Evolutionary conservation across 805 yeast genomes (phyloP).

Genomic region (Wickerhamomyces rabaulensis): DNA sequence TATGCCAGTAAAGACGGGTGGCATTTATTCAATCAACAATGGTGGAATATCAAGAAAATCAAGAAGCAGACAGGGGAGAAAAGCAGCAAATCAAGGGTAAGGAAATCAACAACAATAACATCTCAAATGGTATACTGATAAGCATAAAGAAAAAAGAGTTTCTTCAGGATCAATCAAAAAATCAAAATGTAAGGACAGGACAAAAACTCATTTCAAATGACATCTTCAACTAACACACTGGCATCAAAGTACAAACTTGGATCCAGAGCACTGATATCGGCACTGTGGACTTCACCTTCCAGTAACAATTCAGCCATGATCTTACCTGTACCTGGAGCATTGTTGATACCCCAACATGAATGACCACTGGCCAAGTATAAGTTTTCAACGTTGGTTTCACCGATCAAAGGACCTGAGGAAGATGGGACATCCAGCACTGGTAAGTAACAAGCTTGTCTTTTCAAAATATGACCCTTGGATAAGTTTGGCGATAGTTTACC

Average conservation of each 20-base stretch:
- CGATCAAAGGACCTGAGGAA: slow-evolving; percentile 88
- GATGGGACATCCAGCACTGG: slow-evolving; percentile 94
- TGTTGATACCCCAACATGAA: slow-evolving; percentile 98
- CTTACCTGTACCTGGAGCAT: slow-evolving; percentile 96
- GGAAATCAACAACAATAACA: background rate
- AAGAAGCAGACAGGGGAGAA: background rate
- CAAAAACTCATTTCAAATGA: background rate
- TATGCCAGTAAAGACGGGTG: no score
- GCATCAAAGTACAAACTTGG: slow-evolving; percentile 89
- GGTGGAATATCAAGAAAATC: background rate
- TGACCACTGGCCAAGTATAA: slow-evolving; percentile 87
- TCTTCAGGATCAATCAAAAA: no score
- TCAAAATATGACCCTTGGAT: slow-evolving; percentile 66
- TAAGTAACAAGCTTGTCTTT: slow-evolving; percentile 90
- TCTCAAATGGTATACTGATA: no score
- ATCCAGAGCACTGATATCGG: slow-evolving; percentile 76
- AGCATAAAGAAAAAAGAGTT: no score
- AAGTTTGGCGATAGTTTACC: slow-evolving; percentile 68
- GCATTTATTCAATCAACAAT: background rate
- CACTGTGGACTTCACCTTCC: slow-evolving; percentile 76
- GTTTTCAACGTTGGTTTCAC: slow-evolving; percentile 83
- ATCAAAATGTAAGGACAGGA: no score
- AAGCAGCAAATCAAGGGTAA: background rate
- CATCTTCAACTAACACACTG: slow-evolving; percentile 25
- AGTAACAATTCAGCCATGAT: slow-evolving; percentile 80